Evolutionary conservation across 2,329 filamentous ascomycete genomes (phyloP), one percentile per base, ranked within the genome.

Genomic region (Curvularia sp.): DNA sequence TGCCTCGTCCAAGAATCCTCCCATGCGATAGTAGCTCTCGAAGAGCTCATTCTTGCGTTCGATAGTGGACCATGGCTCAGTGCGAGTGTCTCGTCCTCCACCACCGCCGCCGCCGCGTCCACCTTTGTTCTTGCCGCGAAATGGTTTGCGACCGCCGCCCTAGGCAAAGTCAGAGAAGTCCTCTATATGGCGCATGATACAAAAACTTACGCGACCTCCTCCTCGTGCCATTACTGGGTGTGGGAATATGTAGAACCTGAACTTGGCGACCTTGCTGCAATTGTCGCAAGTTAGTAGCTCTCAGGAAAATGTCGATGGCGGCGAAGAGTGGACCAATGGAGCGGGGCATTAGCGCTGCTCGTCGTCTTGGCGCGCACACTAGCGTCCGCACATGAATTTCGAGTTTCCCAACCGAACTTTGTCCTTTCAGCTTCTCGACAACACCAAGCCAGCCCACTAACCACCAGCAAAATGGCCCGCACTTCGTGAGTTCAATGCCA

Each of bases 21-120:
- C 73, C 93, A 83, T 61, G 84, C 82, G 65, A 82, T 99, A 99
- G 81, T 90, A 98, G 64, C 83, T 82, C 80, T 98, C 90, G 64
- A 96, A 89, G 70, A 89, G 89, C 74, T 91, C 89, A 79, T 99
- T 97, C 69, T 88, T 81, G 81, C 93, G 95, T 68, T 83, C 79
- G 53, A 96, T 83, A 38, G 89, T 84, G 18, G 70, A 69, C 68
- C 84, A 80, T 48, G 74, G 65, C 59, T 75, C 72, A 13, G 68
- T 67, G 41, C 72, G 66, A 46, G 67, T 72, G 56, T 74, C 69
- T 55, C 71, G 56, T 50, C 67, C 56, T 48, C 69, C 70, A 49
- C 70, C 70, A 49, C 70, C 68, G 45, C 71, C 65, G 36, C 72
- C 67, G 42, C 71, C 72, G 54, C 67, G 65, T 50, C 71, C 66